These are phyloP conservation scores for Phytophthora megakarya DNA, from an alignment of 352 stramenopile genomes.

Conservation along the genomic window DNA sequence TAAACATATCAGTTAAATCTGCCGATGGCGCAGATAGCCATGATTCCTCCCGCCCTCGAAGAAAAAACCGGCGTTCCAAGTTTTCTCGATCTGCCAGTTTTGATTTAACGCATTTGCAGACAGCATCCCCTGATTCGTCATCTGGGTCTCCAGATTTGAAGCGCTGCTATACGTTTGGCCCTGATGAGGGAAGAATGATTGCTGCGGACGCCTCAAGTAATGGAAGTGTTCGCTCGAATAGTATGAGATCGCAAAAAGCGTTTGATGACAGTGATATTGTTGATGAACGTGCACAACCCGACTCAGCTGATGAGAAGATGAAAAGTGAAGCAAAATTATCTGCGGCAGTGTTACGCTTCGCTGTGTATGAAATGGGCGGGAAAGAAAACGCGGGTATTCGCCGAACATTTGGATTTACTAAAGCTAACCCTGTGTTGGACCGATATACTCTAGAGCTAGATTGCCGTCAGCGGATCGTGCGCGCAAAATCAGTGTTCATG, in stretches of 20 bases:
- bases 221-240: conserved; percentile 32
- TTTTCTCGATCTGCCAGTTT: conserved; percentile 77
- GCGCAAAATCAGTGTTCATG: conserved; percentile 85
- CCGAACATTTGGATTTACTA: conserved; percentile 69
- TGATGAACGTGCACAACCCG: conserved; percentile 43
- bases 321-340: conserved; percentile 49
- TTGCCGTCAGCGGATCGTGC: conserved; percentile 69
- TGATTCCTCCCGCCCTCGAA: conserved; percentile 1
- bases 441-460: conserved; percentile 83
- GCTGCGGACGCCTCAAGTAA: conserved; percentile 20
- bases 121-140: conserved; percentile 32
- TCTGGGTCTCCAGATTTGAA: conserved; percentile 26
- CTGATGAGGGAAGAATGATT: conserved; percentile 17
- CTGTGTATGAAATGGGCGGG: conserved; percentile 71
- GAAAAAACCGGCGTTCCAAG: conserved; percentile 50
- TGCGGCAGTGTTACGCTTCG: conserved; percentile 73
- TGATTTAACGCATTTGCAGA: conserved; percentile 63
- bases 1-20: conserved; percentile 8
- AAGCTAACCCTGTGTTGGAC: conserved; percentile 72
- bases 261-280: conserved; percentile 88
- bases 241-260: conserved; percentile 49
- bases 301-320: conserved; percentile 34
- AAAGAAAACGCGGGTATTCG: conserved; percentile 63
- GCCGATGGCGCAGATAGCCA: conserved; percentile 4
- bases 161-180: conserved; percentile 35